Percentiles rank a stretch among this genome's conserved stretches.
These are phyloP conservation scores for Pythium volutum DNA, from an alignment of 352 stramenopile species.

Conservation along the genomic window DNA sequence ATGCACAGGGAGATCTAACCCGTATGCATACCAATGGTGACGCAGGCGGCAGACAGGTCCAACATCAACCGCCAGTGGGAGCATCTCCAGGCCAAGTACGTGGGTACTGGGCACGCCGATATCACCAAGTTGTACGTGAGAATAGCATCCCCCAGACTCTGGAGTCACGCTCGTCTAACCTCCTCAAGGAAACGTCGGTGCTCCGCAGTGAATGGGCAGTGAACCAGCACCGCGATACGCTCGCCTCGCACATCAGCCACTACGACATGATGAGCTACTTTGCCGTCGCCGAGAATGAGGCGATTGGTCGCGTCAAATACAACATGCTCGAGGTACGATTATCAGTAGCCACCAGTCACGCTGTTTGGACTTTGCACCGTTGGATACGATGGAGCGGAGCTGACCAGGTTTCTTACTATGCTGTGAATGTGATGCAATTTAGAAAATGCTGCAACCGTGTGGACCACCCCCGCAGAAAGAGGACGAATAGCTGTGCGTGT, in stretches of 20 bases:
- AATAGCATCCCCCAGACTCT: too few relatives aligned
- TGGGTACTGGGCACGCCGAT: conserved; percentile 95
- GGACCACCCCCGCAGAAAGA: conserved; percentile 70
- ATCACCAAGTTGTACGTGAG: conserved; percentile 94
- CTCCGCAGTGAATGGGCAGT: conserved; percentile 92
- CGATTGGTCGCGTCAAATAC: conserved; percentile 89
- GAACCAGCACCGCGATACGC: conserved; percentile 98
- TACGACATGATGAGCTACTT: conserved; percentile 98
- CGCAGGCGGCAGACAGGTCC: conserved; percentile 79
- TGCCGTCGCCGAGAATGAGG: conserved; percentile 97
- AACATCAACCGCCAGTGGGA: conserved; percentile 94
- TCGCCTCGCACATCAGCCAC: conserved; percentile 96
- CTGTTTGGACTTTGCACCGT: too few relatives aligned
- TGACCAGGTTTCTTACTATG: background rate
- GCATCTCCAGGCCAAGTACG: conserved; percentile 93
- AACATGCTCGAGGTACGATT: conserved; percentile 84
- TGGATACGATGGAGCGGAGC: too few relatives aligned
- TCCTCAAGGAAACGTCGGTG: too few relatives aligned
- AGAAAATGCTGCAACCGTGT: conserved; percentile 86
- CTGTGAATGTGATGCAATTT: background rate
- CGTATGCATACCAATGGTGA: background rate
- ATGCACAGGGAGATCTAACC: background rate
- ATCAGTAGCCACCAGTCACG: too few relatives aligned
- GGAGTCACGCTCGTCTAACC: background rate
- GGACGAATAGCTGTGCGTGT: conserved; percentile 42